These are phyloP conservation scores for Flueggea neowawraea DNA, from an alignment of 441 rosid species.

Conservation along the genomic window DNA sequence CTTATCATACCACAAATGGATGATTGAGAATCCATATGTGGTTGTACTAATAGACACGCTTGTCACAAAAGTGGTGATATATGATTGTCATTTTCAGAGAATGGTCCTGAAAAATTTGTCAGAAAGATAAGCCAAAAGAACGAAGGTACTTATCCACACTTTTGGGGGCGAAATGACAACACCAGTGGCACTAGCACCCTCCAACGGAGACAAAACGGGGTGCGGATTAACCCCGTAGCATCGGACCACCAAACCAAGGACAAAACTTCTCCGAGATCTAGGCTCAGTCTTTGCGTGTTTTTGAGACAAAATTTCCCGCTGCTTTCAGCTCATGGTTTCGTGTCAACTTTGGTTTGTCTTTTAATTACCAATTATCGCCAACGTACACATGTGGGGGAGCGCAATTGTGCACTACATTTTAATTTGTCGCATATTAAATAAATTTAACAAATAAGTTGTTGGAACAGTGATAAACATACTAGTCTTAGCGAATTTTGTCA, in stretches of 20 bases:
- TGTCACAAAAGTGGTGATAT: not conserved
- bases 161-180: conserved; percentile 16
- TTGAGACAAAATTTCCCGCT: conserved; percentile 16
- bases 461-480: too few species aligned
- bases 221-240: too few species aligned
- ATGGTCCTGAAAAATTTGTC: not conserved
- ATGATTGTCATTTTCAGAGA: conserved; percentile 10
- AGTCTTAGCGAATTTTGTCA: too few species aligned
- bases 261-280: conserved; percentile 3
- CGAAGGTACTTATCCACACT: not conserved
- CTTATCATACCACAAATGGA: conserved; percentile 2
- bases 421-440: too few species aligned
- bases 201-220: conserved; percentile 23
- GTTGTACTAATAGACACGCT: not conserved
- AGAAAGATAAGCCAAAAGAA: not conserved
- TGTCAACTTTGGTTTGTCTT: conserved; percentile 19
- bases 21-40: not conserved
- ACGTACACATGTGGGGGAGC: too few species aligned
- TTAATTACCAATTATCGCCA: too few species aligned
- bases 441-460: too few species aligned
- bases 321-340: conserved; percentile 23
- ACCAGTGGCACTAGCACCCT: conserved; percentile 26
- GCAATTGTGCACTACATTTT: too few species aligned
- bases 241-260: too few species aligned
- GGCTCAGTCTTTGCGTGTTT: conserved; percentile 1